Conservation (phyloP, 768 basidiomycete species). For the Aureoboletus auriporus region DNA sequence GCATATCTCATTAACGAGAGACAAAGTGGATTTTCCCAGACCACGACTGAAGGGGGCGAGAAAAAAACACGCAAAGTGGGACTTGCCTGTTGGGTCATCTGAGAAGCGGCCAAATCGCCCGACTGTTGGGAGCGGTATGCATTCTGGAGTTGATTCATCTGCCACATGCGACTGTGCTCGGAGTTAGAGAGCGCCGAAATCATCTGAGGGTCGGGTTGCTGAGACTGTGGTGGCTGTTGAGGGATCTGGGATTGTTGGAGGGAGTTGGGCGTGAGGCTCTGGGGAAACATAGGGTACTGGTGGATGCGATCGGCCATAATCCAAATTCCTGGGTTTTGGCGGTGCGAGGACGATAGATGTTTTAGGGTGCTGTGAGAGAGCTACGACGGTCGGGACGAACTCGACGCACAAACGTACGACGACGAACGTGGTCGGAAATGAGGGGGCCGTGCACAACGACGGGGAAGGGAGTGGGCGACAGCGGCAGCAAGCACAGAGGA, state of each 20-base stretch:
- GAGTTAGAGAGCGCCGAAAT: constrained; percentile 41
- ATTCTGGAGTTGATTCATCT: constrained; percentile 45
- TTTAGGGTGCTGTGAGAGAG: constrained; percentile 23
- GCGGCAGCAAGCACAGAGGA: constrained; percentile 31
- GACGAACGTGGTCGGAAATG: constrained; percentile 24
- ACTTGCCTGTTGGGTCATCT: constrained; percentile 48
- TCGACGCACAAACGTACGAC: constrained; percentile 18
- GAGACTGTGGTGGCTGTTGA: constrained; percentile 44
- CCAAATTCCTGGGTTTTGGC: constrained; percentile 26
- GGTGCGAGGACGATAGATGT: constrained; percentile 27
- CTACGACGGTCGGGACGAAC: constrained; percentile 23
- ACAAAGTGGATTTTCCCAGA: constrained; percentile 14
- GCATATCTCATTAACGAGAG: constrained; percentile 11
- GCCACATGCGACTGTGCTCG: constrained; percentile 56
- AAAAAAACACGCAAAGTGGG: constrained; percentile 11
- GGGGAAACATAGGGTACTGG: constrained; percentile 52
- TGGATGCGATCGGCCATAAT: constrained; percentile 62
- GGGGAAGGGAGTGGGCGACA: constrained; percentile 37
- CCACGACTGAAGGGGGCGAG: constrained; percentile 1
- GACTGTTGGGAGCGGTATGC: constrained; percentile 41
- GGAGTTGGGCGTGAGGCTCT: constrained; percentile 42
- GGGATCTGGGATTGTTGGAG: constrained; percentile 40
- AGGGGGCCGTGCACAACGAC: constrained; percentile 43
- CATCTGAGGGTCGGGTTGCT: constrained; percentile 36
- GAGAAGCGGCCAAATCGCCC: constrained; percentile 37